Evolutionary conservation across 768 basidiomycete genomes (phyloP).

Genomic region (Agaricus subrufescens): DNA sequence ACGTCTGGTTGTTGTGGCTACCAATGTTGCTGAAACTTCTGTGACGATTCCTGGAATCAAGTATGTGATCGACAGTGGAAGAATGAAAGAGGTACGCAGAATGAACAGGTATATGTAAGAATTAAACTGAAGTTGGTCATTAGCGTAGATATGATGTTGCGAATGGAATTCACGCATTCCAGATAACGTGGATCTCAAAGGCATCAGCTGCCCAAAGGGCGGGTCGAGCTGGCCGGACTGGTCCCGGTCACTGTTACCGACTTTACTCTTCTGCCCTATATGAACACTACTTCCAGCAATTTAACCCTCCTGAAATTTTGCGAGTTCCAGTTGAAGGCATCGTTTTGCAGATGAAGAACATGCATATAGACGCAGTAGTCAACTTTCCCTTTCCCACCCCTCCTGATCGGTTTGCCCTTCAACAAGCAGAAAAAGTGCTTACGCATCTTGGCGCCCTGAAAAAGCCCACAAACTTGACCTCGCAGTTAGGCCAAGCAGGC

Average conservation of each 20-base stretch:
- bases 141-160: slow-evolving; percentile 80
- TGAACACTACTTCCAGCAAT: slow-evolving; percentile 87
- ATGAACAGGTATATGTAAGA: not conserved
- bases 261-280: slow-evolving; percentile 94
- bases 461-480: slow-evolving; percentile 20
- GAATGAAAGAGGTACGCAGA: slow-evolving; percentile 79
- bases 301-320: slow-evolving; percentile 87
- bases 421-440: slow-evolving; percentile 78
- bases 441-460: slow-evolving; percentile 79
- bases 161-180: slow-evolving; percentile 88
- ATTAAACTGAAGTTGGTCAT: not conserved
- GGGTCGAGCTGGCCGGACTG: slow-evolving; percentile 95
- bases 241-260: slow-evolving; percentile 97
- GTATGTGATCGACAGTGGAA: slow-evolving; percentile 95
- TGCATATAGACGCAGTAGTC: slow-evolving; percentile 94
- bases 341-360: slow-evolving; percentile 97
- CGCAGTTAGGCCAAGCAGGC: slow-evolving; percentile 18
- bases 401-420: slow-evolving; percentile 72
- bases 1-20: slow-evolving; percentile 91
- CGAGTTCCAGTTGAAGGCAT: slow-evolving; percentile 97
- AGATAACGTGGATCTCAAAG: slow-evolving; percentile 91
- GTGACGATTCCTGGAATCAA: slow-evolving; percentile 95
- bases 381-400: slow-evolving; percentile 99
- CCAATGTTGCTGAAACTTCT: slow-evolving; percentile 96
- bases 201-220: slow-evolving; percentile 92